Evolutionary conservation across 352 stramenopile species (phyloP), one percentile per base, ranked within the genome.

Genomic region (Phytophthora meadii): DNA sequence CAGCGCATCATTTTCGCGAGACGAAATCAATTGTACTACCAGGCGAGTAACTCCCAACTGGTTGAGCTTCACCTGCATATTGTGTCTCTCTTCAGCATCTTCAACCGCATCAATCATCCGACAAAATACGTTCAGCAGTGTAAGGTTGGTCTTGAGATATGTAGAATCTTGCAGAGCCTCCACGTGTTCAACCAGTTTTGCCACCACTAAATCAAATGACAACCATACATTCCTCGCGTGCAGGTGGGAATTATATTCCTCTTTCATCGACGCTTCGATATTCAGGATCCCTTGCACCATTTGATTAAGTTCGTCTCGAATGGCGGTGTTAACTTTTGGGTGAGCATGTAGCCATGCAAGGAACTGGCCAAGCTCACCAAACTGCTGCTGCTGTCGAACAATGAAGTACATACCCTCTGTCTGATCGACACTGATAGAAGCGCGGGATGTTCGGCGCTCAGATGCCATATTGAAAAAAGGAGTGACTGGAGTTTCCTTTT

Each of bases 61-160:
- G 45, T 89, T 86, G 7, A 93, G 58, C 44, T 83, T 89, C n/a
- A 77, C 54, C 60, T 93, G 84, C 80, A 93, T 93, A 15, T 69
- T 57, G 32, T 88, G 82, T 1, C 78, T 72, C 15, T 77, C 65
- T 14, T 82, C 73, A 2, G 67, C 30, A n/a, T 84, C 74, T 15
- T 88, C 78, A 1, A 86, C 67, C 3, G 82, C 82, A 40, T 85
- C 85, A 46, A 93, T 91, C 79, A 89, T 91, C 27, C 80, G 80
- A 17, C 70, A 86, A 39, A 93, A 88, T 27, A 93, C 82, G 36
- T 91, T 82, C 7, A 93, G 65, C 39, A 93, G 48, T 0, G 79
- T 90, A 27, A 90, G 22, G 32, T 89, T 91, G 44, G 82, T 90
- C 55, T 90, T 93, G 17, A 82, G 53, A 51, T 84, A 90, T 27